Evolutionary conservation across 179 eudicot genomes (phyloP), one percentile per base, ranked within the genome.

Genomic region (Nepenthes alata): DNA sequence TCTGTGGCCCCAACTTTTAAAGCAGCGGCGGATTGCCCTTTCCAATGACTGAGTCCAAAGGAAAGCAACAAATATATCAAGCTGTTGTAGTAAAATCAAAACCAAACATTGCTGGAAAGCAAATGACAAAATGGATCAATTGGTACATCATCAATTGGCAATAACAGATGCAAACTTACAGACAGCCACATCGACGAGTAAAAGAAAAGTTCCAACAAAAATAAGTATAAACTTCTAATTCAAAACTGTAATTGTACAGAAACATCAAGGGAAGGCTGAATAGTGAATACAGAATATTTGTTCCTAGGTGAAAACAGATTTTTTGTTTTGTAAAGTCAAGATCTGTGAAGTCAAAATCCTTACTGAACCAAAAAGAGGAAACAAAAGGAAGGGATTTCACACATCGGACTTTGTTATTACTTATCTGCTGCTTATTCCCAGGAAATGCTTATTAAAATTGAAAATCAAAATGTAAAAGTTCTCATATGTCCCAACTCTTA

Each of bases 1-100:
- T 84, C 91, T 37, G 70, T 68, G 45, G 89, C 75, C 71, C 91
- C 97, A 79, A 74, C 70, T 73, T 66, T 74, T 38, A 84, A 13
- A 64, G 87, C 84, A 73, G 83, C 83, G 45, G 66, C 81, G 58
- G 78, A 65, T 71, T 82, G 85, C 41, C 76, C 75, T 74, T 84
- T 82, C 82, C 75, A 73, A 67, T 74, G 78, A 70, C 86, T 83
- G 71, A 78, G 66, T 63, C 78, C 82, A 61, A 69, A 41, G 67
- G 34, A 39, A 13, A 38, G 34, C 25, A 41, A 38, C 11, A 35
- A 25, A 34, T 3, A 3, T 4, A 15, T 55, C 12, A 34, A 9
- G 3, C 3, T 55, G 6, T 53, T 6, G n/a, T 8, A 53, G 54
- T 67, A 57, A 47, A 64, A 9, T 6, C 11, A 35, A 58, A 59